Base-by-base conservation (phyloP, 2,329 filamentous ascomycete genomes). In the Podosphaera xanthii region DNA sequence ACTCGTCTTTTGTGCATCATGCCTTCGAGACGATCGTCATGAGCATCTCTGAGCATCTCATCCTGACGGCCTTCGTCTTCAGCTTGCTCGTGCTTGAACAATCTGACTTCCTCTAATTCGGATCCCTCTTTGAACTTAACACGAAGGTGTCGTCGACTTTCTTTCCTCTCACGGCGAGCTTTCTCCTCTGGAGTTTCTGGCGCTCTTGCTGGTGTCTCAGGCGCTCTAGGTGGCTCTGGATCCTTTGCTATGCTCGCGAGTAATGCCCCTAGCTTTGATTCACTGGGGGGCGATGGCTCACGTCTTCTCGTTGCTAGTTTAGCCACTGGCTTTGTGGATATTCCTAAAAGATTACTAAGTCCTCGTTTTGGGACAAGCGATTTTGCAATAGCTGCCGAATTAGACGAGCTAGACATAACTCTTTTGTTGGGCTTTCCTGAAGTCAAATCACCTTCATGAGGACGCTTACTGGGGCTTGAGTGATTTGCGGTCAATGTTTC, bases 11-110 rank as follows among this genome's bases (percentile, higher is more conserved):
- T 83, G 58, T 83, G 72, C 64, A 84, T 81, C 74, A 84, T 81
- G 56, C 86, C 83, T 66, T 87, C 86, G 4, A 81, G 82, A 57
- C 81, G 81, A 65, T 87, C 83, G 67, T 89, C 85, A 36, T 78
- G 78, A 3, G 83, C 83, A 69, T 89, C 84, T 56, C 80, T 80
- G 48, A 83, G 77, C 76, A 87, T 82, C 65, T 81, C 84, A 59
- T 77, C 75, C 59, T 80, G 78, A 59, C 84, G 77, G 58, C 81
- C 83, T 60, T 82, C 76, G 64, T 87, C 83, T 67, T 89, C 85
- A 1, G 78, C 77, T 1, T 80, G 81, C 62, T 87, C 83, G 65
- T 87, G 85, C 59, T 81, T 80, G 71, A 90, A 89, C 57, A 82
- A 73, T 62, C 79, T 78, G 59, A 87, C 73, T 64, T 86, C 74